Evolutionary conservation across 192 early-diverging fungal species (phyloP).

Genomic region (Coemansia javaensis): DNA sequence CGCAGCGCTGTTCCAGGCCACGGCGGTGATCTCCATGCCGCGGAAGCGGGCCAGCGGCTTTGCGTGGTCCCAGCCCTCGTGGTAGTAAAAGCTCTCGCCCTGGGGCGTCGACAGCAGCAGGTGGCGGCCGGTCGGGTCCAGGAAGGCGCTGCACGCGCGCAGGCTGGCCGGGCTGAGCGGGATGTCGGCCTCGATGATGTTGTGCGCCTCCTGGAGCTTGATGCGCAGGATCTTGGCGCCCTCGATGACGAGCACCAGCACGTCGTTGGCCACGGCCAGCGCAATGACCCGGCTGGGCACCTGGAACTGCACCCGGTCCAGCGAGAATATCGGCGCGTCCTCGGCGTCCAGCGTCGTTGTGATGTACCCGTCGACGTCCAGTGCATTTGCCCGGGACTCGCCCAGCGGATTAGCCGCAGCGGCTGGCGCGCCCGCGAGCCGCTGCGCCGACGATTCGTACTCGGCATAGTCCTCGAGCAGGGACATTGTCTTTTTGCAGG

Average conservation of each 20-base stretch:
- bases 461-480: conserved; percentile 48
- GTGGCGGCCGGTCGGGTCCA: conserved; percentile 86
- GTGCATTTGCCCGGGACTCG: conserved; percentile 6
- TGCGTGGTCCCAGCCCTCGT: conserved; percentile 78
- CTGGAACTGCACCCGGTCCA: conserved; percentile 87
- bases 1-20: conserved; percentile 81
- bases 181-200: conserved; percentile 36
- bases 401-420: not conserved
- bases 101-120: conserved; percentile 81
- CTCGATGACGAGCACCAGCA: conserved; percentile 76
- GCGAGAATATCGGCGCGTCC: conserved; percentile 63
- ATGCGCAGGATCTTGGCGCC: conserved; percentile 75
- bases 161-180: conserved; percentile 23
- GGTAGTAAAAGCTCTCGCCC: conserved; percentile 90
- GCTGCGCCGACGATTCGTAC: conserved; percentile 23
- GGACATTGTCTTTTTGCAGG: conserved; percentile 22
- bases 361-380: conserved; percentile 30
- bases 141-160: conserved; percentile 60
- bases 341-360: conserved; percentile 39
- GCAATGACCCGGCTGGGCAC: conserved; percentile 71
- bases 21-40: conserved; percentile 75
- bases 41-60: conserved; percentile 74
- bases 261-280: conserved; percentile 78
- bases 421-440: too few species aligned
- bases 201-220: conserved; percentile 77